Percentiles rank a stretch among this genome's conserved stretches.
phyloP scores from a whole-genome alignment of 805 yeast species.

The Cyberlindnera mrakii region DNA sequence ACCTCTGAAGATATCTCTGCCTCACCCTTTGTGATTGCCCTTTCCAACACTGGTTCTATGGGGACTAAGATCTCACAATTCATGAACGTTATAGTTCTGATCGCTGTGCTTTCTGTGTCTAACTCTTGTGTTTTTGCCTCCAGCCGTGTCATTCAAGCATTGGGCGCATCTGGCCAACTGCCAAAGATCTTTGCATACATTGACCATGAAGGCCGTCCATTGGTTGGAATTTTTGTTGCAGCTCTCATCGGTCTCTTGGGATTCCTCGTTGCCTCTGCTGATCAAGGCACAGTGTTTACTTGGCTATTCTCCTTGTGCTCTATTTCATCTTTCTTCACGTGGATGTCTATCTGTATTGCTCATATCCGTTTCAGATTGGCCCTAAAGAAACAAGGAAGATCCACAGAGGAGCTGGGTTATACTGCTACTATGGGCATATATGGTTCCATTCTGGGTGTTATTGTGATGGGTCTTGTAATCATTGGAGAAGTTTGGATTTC shows the following conservation, averaged over 20 bases:
- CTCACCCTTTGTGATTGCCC: constrained; percentile 77
- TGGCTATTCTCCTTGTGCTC: constrained; percentile 64
- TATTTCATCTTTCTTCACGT: constrained; percentile 54
- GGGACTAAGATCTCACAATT: constrained; percentile 54
- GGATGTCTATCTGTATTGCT: constrained; percentile 54
- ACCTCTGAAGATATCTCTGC: constrained; percentile 57
- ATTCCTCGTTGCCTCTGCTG: constrained; percentile 47
- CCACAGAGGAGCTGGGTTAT: constrained; percentile 61
- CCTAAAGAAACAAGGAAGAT: constrained; percentile 57
- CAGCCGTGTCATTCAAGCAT: constrained; percentile 59
- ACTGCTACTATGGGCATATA: constrained; percentile 58
- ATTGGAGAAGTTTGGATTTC: constrained; percentile 81
- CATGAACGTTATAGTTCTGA: constrained; percentile 62
- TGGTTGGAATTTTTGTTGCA: constrained; percentile 47
- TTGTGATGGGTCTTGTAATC: constrained; percentile 52
- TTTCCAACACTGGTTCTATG: constrained; percentile 53
- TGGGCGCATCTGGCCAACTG: constrained; percentile 58
- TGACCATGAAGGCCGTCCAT: constrained; percentile 65
- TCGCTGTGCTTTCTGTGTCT: constrained; percentile 68
- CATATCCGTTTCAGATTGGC: constrained; percentile 63
- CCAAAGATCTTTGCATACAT: constrained; percentile 56
- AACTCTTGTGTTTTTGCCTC: constrained; percentile 65
- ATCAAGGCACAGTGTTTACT: constrained; percentile 49
- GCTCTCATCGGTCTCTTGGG: constrained; percentile 51
- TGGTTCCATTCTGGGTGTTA: constrained; percentile 60